Evolutionary conservation across 768 basidiomycete genomes (phyloP).

Genomic region (Lanmaoa pseudosensibilis): DNA sequence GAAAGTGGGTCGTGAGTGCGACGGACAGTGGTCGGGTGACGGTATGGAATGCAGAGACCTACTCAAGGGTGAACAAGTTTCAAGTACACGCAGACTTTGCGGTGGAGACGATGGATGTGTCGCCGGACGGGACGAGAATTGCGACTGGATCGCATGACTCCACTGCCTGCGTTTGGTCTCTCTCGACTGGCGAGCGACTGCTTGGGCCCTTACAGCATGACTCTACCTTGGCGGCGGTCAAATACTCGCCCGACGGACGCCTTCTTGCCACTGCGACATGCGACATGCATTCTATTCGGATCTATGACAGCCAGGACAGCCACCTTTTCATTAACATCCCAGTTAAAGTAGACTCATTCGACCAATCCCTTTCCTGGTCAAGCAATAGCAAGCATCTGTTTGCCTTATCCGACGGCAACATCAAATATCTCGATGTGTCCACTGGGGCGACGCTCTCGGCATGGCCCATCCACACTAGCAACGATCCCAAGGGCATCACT

Average conservation of each 20-base stretch:
- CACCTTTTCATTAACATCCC: not conserved
- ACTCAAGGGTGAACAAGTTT: not conserved
- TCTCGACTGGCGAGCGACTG: not conserved
- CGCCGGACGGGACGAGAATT: slow-evolving; percentile 11
- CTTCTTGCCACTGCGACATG: slow-evolving; percentile 10
- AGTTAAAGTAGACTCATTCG: not conserved
- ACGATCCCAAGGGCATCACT: not conserved
- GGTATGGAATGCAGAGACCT: slow-evolving; percentile 4
- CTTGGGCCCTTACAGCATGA: slow-evolving; percentile 1
- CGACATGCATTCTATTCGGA: not conserved
- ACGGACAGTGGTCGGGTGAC: not conserved
- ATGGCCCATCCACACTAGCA: slow-evolving; percentile 5
- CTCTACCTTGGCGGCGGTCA: slow-evolving; percentile 4
- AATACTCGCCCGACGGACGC: slow-evolving; percentile 8
- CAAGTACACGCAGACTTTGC: not conserved
- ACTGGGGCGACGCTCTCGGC: not conserved
- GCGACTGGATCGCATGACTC: slow-evolving; percentile 9
- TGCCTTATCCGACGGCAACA: not conserved
- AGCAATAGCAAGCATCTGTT: slow-evolving; percentile 2
- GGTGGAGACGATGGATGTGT: slow-evolving; percentile 7
- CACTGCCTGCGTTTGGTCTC: slow-evolving; percentile 3
- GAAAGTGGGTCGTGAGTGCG: slow-evolving; percentile 9
- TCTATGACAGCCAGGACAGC: slow-evolving; percentile 4
- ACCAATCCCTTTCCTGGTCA: slow-evolving; percentile 12
- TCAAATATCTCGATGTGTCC: slow-evolving; percentile 1